Evolutionary conservation across 176 grass and related monocot species (phyloP), one percentile per base, ranked within the genome.

Genomic region (Olyra latifolia): DNA sequence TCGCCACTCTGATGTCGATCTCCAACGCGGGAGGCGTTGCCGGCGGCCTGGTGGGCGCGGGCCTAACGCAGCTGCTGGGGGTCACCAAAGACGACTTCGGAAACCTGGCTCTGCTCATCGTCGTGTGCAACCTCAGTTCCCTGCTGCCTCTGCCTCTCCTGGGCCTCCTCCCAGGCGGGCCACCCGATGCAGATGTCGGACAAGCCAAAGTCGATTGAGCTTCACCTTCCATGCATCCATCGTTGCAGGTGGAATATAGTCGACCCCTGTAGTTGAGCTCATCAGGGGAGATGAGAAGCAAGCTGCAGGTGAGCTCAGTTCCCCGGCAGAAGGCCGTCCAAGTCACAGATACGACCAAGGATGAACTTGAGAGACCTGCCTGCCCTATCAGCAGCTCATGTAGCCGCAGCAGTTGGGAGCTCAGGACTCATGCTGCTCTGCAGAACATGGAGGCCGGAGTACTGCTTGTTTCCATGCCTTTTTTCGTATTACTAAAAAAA

Each of bases 1-100:
- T 98, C 61, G 95, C 95, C 43, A 98, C 95, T 5, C 79, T 95
- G 49, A 98, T 98, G 95, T 98, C 95, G 17, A 93, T 98, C 42
- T 98, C 95, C 3, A 98, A 98, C 20, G 92, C 77, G 0, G 95
- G 95, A 58, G 79, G 95, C 39, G 95, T 95, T 56, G 60, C 86
- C 0, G 95, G 95, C 0, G 95, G 95, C 59, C 81, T 98, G 1
- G 48, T 98, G 7, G 95, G 95, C 7, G 92, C 95, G 0, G 92
- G 92, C 39, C 88, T 98, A 25, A 98, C 95, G 28, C 92, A 95
- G 44, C 22, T 93, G n/a, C 29, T 98, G 4, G 92, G 92, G 29
- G 90, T 98, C 59, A 98, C 86, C 27, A 91, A 25, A 76, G 95
- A 95, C 41, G 89, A 83, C 60, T 98, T 95, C 10, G 85, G 77